Evolutionary conservation across 345 rosid species (phyloP).

Genomic region (Corchorus olitorius): DNA sequence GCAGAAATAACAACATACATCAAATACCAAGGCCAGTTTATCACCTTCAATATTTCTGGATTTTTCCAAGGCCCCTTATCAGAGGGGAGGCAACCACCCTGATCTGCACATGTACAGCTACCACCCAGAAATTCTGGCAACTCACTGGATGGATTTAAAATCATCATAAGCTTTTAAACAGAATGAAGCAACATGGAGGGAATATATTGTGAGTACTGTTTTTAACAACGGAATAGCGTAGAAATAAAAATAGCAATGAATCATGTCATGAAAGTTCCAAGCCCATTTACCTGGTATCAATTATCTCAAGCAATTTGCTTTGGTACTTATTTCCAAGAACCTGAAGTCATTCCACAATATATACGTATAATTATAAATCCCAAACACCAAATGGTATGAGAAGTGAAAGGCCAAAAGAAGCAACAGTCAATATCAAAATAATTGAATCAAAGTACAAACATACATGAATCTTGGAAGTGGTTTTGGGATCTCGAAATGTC

Average conservation of each 20-base stretch:
- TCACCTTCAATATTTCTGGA: constrained; percentile 76
- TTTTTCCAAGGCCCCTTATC: constrained; percentile 99
- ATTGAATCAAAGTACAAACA: constrained; percentile 19
- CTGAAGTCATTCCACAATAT: constrained; percentile 43
- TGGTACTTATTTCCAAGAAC: constrained; percentile 95
- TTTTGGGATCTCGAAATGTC: constrained; percentile 93
- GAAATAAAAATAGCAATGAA: not conserved
- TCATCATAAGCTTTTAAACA: not conserved
- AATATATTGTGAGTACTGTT: not conserved
- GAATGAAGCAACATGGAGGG: not conserved
- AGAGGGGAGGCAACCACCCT: constrained; percentile 94
- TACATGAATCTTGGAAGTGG: constrained; percentile 95
- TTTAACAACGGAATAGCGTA: not conserved
- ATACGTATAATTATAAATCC: not conserved
- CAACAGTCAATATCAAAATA: not conserved
- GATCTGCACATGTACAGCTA: constrained; percentile 74
- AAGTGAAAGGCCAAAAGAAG: not conserved
- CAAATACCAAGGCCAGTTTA: constrained; percentile 14
- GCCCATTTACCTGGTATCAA: constrained; percentile 68
- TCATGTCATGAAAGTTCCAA: constrained; percentile 3
- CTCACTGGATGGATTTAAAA: constrained; percentile 53
- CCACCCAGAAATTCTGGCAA: constrained; percentile 96
- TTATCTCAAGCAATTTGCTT: constrained; percentile 81
- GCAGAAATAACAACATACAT: constrained; percentile 13
- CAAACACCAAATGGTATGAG: not conserved